Evolutionary conservation across 2,329 filamentous ascomycete genomes (phyloP), one percentile per base, ranked within the genome.

Genomic region (Chaetomium globosum): DNA sequence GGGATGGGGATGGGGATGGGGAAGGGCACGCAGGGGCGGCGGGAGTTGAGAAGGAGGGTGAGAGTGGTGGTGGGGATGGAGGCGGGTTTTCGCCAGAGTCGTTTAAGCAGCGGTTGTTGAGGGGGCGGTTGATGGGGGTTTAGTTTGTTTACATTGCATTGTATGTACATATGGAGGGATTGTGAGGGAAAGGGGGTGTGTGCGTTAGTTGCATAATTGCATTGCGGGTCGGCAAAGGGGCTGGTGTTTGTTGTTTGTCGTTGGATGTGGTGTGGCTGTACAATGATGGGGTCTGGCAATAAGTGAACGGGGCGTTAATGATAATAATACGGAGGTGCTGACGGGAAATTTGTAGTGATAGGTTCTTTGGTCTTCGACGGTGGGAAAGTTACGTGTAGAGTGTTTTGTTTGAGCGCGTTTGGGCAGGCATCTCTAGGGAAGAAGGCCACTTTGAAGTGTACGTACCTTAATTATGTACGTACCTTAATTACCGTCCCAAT

Each of bases 31-130:
- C n/a, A n/a, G n/a, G n/a, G n/a, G n/a, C n/a, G n/a, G n/a, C n/a
- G n/a, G n/a, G n/a, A n/a, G n/a, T n/a, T 26, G 26, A 26, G 26
- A 26, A 26, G 26, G 21, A 8, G 49, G 60, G 12, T 59, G 33
- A 12, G 19, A 13, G 8, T n/a, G 36, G 33, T 39, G 46, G 23
- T 33, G 26, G n/a, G 7, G 26, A 21, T 7, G 43, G 43, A 7
- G 52, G 61, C 26, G 13, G 64, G 23, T 72, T 68, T 53, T 72
- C 70, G 48, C 70, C 70, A 4, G 68, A 71, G 49, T 70, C 68
- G n/a, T 72, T 72, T 12, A 71, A 69, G 33, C 66, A 71, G 64
- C 59, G 70, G 65, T 56, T 71, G 16, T 51, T 71, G 66, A 68
- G 66, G 63, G 51, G 61, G 49, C 62, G 60, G 36, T 48, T 59